These are phyloP conservation scores for Trichophyton verrucosum DNA, from an alignment of 2,329 filamentous ascomycete genomes.

Conservation along the genomic window DNA sequence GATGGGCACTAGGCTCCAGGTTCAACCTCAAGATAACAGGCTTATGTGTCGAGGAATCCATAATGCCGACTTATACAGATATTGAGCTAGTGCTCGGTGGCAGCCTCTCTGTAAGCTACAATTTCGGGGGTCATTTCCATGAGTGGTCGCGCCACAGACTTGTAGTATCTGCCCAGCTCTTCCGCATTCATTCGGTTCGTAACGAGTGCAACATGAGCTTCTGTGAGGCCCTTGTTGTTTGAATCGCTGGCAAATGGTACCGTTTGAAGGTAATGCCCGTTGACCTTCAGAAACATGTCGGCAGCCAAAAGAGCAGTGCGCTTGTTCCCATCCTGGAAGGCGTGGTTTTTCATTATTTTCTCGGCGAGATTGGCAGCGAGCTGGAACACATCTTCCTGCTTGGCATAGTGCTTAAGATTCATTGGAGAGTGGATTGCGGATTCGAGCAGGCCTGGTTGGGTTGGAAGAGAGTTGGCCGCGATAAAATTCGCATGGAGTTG, in stretches of 20 bases:
- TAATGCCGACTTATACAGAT: too few species aligned
- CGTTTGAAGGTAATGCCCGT: constrained; percentile 16
- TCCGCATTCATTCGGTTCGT: constrained; percentile 11
- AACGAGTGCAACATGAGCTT: constrained; percentile 13
- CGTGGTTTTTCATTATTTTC: constrained; percentile 24
- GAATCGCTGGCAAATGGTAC: too few species aligned
- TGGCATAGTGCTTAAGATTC: constrained; percentile 18
- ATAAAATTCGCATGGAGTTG: constrained; percentile 5
- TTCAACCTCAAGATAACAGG: too few species aligned
- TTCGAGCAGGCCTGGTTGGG: constrained; percentile 17
- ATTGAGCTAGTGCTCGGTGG: too few species aligned
- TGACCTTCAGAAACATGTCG: constrained; percentile 22
- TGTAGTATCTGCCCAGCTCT: neutral
- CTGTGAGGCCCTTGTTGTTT: constrained; percentile 9
- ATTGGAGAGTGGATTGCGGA: constrained; percentile 20
- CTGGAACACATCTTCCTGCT: constrained; percentile 18
- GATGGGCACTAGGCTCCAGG: too few species aligned
- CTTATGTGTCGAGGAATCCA: too few species aligned
- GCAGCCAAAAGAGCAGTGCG: constrained; percentile 21
- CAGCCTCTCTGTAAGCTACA: too few species aligned
- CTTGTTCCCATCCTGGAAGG: constrained; percentile 23
- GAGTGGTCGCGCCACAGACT: neutral
- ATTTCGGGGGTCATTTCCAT: too few species aligned
- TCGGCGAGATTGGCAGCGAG: constrained; percentile 20
- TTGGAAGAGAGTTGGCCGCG: constrained; percentile 8